Evolutionary conservation across 2,329 filamentous ascomycete species (phyloP).

Genomic region (Pestalotiopsis sp.): DNA sequence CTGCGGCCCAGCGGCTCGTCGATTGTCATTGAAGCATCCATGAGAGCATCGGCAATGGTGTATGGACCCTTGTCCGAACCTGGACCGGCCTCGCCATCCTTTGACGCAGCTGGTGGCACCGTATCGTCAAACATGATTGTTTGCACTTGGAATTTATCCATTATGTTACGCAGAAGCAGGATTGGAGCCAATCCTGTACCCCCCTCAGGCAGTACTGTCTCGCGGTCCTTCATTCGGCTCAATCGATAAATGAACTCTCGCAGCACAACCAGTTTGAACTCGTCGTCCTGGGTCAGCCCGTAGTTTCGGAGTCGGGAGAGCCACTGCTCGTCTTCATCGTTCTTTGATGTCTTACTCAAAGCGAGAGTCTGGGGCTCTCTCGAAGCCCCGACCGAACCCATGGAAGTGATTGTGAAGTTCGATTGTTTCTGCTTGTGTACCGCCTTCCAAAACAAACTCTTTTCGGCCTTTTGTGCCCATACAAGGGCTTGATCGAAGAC

Average conservation of each 20-base stretch:
- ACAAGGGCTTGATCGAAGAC: conserved; percentile 83
- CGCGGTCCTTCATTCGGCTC: conserved; percentile 67
- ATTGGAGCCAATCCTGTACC: conserved; percentile 64
- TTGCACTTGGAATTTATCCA: conserved; percentile 67
- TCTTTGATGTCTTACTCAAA: conserved; percentile 67
- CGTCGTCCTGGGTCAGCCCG: conserved; percentile 80
- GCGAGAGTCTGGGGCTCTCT: conserved; percentile 57
- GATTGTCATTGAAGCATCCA: conserved; percentile 89
- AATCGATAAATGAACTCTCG: conserved; percentile 91
- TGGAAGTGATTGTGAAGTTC: conserved; percentile 65
- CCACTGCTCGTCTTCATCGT: conserved; percentile 95
- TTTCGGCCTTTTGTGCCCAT: conserved; percentile 83
- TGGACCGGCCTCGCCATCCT: conserved; percentile 31
- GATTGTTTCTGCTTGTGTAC: conserved; percentile 64
- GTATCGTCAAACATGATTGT: conserved; percentile 91
- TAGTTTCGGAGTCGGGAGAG: conserved; percentile 80
- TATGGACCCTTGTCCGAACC: conserved; percentile 51
- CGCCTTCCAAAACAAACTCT: conserved; percentile 84
- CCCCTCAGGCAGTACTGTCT: conserved; percentile 40
- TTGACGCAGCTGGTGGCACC: conserved; percentile 48
- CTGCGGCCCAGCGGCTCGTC: conserved; percentile 63
- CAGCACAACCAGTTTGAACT: conserved; percentile 82
- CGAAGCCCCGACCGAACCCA: conserved; percentile 54
- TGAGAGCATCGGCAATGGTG: conserved; percentile 85
- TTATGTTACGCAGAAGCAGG: conserved; percentile 71